Conservation (phyloP, 257 asterid species). For the Capsicum baccatum region DNA sequence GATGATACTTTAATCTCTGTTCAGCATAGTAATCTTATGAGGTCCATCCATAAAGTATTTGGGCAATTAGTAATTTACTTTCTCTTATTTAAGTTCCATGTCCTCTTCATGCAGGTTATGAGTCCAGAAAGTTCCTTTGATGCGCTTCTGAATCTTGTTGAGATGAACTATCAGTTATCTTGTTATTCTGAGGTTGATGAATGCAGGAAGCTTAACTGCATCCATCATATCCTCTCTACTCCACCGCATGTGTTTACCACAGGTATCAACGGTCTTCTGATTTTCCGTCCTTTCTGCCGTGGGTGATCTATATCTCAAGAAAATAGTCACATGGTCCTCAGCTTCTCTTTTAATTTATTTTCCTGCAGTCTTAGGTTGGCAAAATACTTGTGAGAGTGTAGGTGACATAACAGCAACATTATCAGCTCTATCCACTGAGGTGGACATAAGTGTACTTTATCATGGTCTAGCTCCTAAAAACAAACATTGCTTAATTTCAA, state of each 20-base stretch:
- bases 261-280: slow-evolving; percentile 50
- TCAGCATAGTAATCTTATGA: slow-evolving; percentile 14
- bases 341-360: slow-evolving; percentile 28
- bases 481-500: slow-evolving; percentile 72
- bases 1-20: slow-evolving; percentile 17
- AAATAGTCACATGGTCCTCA: slow-evolving; percentile 15
- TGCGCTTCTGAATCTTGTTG: slow-evolving; percentile 82
- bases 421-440: slow-evolving; percentile 78
- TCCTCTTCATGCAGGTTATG: slow-evolving; percentile 62
- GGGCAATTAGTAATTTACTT: background rate
- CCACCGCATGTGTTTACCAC: slow-evolving; percentile 88
- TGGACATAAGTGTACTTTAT: slow-evolving; percentile 81
- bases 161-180: slow-evolving; percentile 93
- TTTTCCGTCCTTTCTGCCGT: slow-evolving; percentile 21
- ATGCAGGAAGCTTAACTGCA: slow-evolving; percentile 82
- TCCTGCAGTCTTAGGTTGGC: slow-evolving; percentile 91
- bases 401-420: slow-evolving; percentile 77
- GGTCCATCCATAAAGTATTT: slow-evolving; percentile 15
- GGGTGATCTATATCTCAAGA: slow-evolving; percentile 10
- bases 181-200: slow-evolving; percentile 91
- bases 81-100: slow-evolving; percentile 20
- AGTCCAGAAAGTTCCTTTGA: slow-evolving; percentile 83
- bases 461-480: slow-evolving; percentile 93
- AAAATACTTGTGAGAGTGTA: slow-evolving; percentile 82
- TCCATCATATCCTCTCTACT: slow-evolving; percentile 81